Evolutionary conservation across 257 asterid genomes (phyloP).

Genomic region (Fraxinus anomala): DNA sequence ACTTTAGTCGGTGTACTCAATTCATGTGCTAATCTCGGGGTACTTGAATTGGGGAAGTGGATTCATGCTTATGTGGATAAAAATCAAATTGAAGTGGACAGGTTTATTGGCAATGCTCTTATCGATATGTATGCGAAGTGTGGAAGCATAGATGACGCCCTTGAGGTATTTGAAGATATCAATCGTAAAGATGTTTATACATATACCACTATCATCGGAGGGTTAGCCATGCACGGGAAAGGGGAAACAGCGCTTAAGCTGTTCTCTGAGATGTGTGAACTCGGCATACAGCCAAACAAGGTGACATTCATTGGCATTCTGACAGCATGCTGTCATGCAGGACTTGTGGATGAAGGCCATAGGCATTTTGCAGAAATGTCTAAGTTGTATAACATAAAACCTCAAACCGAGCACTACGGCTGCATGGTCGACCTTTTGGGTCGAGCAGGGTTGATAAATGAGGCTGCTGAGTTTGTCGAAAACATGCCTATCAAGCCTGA

Average conservation of each 20-base stretch:
- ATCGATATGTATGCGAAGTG: conserved; percentile 55
- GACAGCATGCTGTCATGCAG: conserved; percentile 43
- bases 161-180: conserved; percentile 32
- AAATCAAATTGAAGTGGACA: conserved; percentile 24
- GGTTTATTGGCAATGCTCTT: conserved; percentile 45
- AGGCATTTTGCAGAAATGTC: conserved; percentile 25
- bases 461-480: conserved; percentile 36
- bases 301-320: conserved; percentile 41
- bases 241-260: conserved; percentile 32
- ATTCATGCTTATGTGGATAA: conserved; percentile 40
- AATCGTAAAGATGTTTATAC: conserved; percentile 37
- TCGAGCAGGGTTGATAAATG: conserved; percentile 35
- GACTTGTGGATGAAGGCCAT: conserved; percentile 8
- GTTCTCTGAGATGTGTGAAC: conserved; percentile 35
- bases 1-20: conserved; percentile 47
- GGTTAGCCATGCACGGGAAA: conserved; percentile 43
- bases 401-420: conserved; percentile 43
- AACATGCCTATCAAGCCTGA: conserved; percentile 40
- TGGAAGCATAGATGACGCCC: conserved; percentile 34
- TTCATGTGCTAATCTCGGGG: conserved; percentile 47
- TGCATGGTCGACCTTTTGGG: conserved; percentile 47
- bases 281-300: conserved; percentile 38
- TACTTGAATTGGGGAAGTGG: conserved; percentile 47
- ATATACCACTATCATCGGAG: conserved; percentile 35
- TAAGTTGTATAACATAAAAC: conserved; percentile 29